A percentile compares a stretch with the other conserved stretches of the same genome.
Evolutionary conservation across 164 flowering plant species (phyloP).

Genomic region (Berberis vulgaris): DNA sequence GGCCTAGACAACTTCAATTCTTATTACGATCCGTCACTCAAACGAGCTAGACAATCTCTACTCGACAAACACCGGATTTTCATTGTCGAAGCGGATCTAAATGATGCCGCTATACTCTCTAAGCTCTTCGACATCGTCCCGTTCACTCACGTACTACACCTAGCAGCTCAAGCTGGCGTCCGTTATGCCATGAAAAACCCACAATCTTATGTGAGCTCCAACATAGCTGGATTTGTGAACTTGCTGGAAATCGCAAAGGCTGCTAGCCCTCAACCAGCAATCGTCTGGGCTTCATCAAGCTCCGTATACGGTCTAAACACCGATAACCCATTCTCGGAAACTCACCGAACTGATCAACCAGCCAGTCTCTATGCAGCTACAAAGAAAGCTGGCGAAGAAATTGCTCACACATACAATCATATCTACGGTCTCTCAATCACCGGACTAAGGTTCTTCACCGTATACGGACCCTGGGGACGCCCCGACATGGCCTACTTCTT

Average conservation of each 20-base stretch:
- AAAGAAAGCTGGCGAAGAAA: constrained; percentile 89
- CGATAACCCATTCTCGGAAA: constrained; percentile 66
- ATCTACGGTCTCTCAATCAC: constrained; percentile 84
- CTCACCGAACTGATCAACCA: constrained; percentile 75
- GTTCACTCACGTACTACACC: constrained; percentile 80
- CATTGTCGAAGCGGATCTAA: constrained; percentile 73
- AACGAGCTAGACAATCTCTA: constrained; percentile 57
- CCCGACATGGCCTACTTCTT: constrained; percentile 97
- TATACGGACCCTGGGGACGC: constrained; percentile 89
- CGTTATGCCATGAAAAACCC: constrained; percentile 95
- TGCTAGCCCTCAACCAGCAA: constrained; percentile 72
- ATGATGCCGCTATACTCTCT: constrained; percentile 43
- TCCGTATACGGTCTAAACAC: constrained; percentile 90
- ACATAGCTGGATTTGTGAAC: constrained; percentile 77
- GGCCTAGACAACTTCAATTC: constrained; percentile 86
- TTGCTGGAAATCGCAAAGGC: constrained; percentile 60
- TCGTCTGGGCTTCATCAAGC: constrained; percentile 92
- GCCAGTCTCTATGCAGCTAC: constrained; percentile 95
- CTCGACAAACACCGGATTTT: constrained; percentile 47
- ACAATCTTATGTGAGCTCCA: constrained; percentile 64
- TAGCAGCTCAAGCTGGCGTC: constrained; percentile 92
- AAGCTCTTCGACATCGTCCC: constrained; percentile 82
- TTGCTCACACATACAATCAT: constrained; percentile 89
- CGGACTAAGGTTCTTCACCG: constrained; percentile 80
- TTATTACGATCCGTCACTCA: constrained; percentile 75